Conservation (phyloP, 495 filamentous ascomycete species). For the Penicillium pancosmium region DNA sequence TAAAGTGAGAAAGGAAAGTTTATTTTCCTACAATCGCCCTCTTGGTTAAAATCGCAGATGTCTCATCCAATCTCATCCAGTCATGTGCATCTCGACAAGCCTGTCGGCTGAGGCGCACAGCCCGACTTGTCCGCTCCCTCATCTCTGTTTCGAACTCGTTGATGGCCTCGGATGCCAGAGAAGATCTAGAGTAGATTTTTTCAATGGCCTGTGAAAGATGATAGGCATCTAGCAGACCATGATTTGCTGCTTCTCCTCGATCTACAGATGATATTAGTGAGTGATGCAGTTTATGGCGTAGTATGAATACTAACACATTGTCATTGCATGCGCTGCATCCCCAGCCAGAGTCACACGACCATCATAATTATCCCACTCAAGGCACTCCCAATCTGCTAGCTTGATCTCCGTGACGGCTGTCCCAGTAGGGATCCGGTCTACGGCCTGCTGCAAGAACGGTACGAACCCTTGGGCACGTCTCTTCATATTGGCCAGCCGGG, state of each 20-base stretch:
- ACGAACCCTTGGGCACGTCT: slow-evolving; percentile 51
- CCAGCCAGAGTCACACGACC: slow-evolving; percentile 56
- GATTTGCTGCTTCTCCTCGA: slow-evolving; percentile 60
- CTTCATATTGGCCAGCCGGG: slow-evolving; percentile 53
- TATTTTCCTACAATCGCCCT: slow-evolving; percentile 19
- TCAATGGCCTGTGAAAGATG: slow-evolving; percentile 28
- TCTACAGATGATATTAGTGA: slow-evolving; percentile 17
- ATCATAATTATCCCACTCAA: slow-evolving; percentile 47
- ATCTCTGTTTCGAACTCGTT: slow-evolving; percentile 56
- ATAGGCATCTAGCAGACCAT: slow-evolving; percentile 53
- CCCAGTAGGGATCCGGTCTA: slow-evolving; percentile 40
- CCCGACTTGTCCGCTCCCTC: slow-evolving; percentile 49
- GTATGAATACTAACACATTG: slow-evolving; percentile 50
- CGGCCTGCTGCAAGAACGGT: slow-evolving; percentile 50
- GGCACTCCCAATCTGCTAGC: slow-evolving; percentile 53
- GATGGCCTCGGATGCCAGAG: slow-evolving; percentile 36
- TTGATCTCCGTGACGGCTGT: slow-evolving; percentile 52
- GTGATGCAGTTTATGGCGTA: not conserved
- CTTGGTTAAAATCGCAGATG: slow-evolving; percentile 31
- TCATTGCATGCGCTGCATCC: slow-evolving; percentile 67
- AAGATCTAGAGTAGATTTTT: slow-evolving; percentile 12
- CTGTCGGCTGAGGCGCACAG: slow-evolving; percentile 57
- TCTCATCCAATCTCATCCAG: slow-evolving; percentile 40
- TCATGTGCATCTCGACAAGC: slow-evolving; percentile 65
- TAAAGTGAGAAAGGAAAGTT: not conserved